Evolutionary conservation across 345 rosid genomes (phyloP).

Genomic region (Schrenkiella parvula): DNA sequence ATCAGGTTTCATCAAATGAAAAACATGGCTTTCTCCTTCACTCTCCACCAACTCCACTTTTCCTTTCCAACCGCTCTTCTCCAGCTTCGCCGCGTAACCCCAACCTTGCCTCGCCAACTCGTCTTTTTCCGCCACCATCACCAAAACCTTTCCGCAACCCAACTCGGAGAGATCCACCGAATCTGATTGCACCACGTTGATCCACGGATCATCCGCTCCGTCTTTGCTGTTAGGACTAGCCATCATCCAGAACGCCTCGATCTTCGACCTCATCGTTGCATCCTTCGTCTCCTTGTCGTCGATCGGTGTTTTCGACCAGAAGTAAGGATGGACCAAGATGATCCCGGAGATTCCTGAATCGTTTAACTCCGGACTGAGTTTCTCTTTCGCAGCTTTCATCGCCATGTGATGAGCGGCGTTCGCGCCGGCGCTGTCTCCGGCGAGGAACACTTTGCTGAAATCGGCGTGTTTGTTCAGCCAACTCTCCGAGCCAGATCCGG

Average conservation of each 20-base stretch:
- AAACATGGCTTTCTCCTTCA: constrained; percentile 46
- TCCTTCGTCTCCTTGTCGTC: constrained; percentile 34
- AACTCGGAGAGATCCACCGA: constrained; percentile 35
- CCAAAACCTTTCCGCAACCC: constrained; percentile 39
- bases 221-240: constrained; percentile 35
- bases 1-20: constrained; percentile 37
- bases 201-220: constrained; percentile 47
- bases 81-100: constrained; percentile 39
- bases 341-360: constrained; percentile 34
- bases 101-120: constrained; percentile 39
- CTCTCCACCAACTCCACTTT: constrained; percentile 36
- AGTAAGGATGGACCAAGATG: constrained; percentile 51
- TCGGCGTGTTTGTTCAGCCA: constrained; percentile 53
- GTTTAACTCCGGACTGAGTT: constrained; percentile 5
- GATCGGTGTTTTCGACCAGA: constrained; percentile 34
- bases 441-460: constrained; percentile 40
- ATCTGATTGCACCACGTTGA: constrained; percentile 42
- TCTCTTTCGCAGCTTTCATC: constrained; percentile 35
- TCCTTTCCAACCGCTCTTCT: constrained; percentile 46
- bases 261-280: constrained; percentile 33
- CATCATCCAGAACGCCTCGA: constrained; percentile 32
- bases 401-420: constrained; percentile 52
- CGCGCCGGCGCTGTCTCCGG: constrained; percentile 74
- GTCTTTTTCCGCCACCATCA: constrained; percentile 49
- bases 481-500: constrained; percentile 44